Base-by-base conservation (phyloP, 2,329 filamentous ascomycete genomes). In the Laburnicola sp. region DNA sequence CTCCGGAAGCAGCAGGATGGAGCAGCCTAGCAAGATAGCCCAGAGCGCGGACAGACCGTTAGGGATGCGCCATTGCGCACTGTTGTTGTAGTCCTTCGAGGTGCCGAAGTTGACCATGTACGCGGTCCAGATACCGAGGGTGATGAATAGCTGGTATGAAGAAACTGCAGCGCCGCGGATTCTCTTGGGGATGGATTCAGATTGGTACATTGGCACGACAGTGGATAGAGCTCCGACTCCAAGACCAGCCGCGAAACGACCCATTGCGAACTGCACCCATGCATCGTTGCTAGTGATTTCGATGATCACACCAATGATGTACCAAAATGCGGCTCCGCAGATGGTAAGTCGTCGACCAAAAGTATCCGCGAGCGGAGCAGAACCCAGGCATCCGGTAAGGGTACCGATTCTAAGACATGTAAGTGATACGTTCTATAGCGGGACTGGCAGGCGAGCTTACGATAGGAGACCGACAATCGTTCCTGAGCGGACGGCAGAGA, bases 111-210 rank as follows among this genome's bases (percentile, higher is more conserved):
- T 85, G 69, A 78, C 75, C 50, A 73, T 66, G 31, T 70, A 70
- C 2, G 73, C 76, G 25, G 77, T 64, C 51, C 75, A 84, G 66
- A 88, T 87, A 50, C 86, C 86, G 31, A 87, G 74, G 0, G 85
- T 88, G 62, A 88, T 84, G 67, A 87, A 82, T 3, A 88, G 78
- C 74, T 88, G 86, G 66, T 87, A 88, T 23, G 78, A 80, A 1
- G 80, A 60, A 41, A 88, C 79, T 36, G 87, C 76, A 4, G 84
- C 76, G 58, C 83, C 84, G 58, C 86, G 82, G 50, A 88, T 81
- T 50, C 83, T 78, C 47, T 82, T 78, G 0, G 86, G 86, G 6
- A 81, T 80, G 48, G 80, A 83, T 70, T 88, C 86, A 16, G 79
- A 81, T 69, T 87, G 84, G 60, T 88, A 88, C 82, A 88, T 69